Evolutionary conservation across 2,329 filamentous ascomycete species (phyloP), one percentile per base, ranked within the genome.

Genomic region (Ceratocystis variospora): DNA sequence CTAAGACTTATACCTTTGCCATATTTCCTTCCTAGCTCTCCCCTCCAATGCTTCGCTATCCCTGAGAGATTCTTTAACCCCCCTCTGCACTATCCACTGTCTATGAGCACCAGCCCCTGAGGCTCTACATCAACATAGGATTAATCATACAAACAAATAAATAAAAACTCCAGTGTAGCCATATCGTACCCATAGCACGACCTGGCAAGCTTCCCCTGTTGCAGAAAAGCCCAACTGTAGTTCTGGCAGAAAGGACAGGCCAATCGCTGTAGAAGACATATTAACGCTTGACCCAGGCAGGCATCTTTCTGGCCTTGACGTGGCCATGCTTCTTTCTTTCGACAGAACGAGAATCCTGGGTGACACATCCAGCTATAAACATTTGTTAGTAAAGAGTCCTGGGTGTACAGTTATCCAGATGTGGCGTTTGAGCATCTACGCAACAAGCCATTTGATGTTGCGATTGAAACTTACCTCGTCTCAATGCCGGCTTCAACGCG

Each of bases 321-420:
- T 90, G 90, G 71, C 94, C 95, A 67, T 90, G 85, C 84, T 99
- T 97, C 87, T 99, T 99, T 76, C 94, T 93, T 79, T 99, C 94
- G 71, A 99, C 95, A 73, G 82, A 86, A 79, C 93, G 90, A 67
- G 87, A 84, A 79, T 99, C 93, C 73, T 93, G 88, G 64, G 92
- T 95, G 70, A 99, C 84, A 76, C 88, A 91, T 69, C 95, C 95
- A 74, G 93, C 94, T 99, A 76, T 73, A 73, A 69, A 69, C 68
- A 63, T 65, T 65, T 69, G 76, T 84, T 75, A 84, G 80, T 73
- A 74, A 69, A 67, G 68, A 66, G 63, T 62, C 67, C 46, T 65
- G 53, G 59, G 61, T 66, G 68, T 19, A 64, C 63, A 48, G 48
- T 64, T 41, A 48, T 44, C 62, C 55, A n/a, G 3, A 4, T 0